These are phyloP conservation scores for Epichloe baconii DNA, from an alignment of 2,329 filamentous ascomycete species.

Conservation along the genomic window DNA sequence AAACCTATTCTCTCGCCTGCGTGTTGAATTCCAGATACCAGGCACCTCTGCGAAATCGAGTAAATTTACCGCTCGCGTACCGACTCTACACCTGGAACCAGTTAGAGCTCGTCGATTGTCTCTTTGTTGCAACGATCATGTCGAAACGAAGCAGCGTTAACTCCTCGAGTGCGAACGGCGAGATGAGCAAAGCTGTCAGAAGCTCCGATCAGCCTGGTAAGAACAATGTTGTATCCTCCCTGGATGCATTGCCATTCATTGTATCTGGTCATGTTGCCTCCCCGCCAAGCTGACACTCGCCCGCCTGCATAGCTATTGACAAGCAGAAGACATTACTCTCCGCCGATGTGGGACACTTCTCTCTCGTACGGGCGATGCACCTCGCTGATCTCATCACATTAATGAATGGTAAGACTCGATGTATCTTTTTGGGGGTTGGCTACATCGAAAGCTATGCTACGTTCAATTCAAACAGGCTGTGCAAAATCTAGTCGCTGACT, in stretches of 20 bases:
- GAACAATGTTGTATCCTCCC: constrained; percentile 3
- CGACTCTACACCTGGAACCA: background rate
- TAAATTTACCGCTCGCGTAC: background rate
- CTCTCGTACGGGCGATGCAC: constrained; percentile 55
- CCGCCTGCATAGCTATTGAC: constrained; percentile 40
- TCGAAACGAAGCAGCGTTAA: constrained; percentile 45
- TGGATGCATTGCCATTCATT: background rate
- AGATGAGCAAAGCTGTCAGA: constrained; percentile 16
- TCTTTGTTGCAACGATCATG: constrained; percentile 32
- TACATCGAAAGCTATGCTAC: background rate
- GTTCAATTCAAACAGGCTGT: background rate
- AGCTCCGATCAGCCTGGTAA: constrained; percentile 21
- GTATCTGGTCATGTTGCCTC: no score
- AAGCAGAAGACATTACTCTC: constrained; percentile 66
- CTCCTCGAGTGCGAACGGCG: constrained; percentile 14
- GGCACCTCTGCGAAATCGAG: background rate
- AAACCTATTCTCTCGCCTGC: background rate
- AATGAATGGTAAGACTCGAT: constrained; percentile 47
- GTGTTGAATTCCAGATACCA: background rate
- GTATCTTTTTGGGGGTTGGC: background rate
- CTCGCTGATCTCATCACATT: constrained; percentile 76
- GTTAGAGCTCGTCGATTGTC: background rate
- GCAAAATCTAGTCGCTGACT: background rate
- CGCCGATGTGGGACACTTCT: constrained; percentile 61
- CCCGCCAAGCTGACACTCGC: background rate